phyloP scores from a whole-genome alignment of 2,329 filamentous ascomycete species.

The Fonsecaea nubica region DNA sequence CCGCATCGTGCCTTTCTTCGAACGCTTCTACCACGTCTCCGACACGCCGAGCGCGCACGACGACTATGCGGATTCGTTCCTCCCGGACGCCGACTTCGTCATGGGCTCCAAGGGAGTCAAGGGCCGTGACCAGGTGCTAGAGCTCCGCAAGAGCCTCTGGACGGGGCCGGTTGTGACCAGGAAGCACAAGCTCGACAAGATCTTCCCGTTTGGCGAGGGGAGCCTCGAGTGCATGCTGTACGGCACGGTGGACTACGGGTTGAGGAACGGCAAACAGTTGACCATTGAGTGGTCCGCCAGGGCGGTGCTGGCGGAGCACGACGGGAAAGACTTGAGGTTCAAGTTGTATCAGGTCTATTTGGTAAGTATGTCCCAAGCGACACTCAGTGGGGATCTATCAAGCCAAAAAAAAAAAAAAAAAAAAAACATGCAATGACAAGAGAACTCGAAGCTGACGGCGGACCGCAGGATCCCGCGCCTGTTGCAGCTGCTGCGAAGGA shows the following conservation, averaged over 20 bases:
- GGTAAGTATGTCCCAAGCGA: slow-evolving; percentile 19
- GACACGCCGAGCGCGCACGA: slow-evolving; percentile 55
- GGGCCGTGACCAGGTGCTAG: slow-evolving; percentile 58
- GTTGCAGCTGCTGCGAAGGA: slow-evolving; percentile 22
- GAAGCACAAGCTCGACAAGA: slow-evolving; percentile 45
- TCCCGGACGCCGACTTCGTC: slow-evolving; percentile 57
- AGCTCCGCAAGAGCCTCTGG: slow-evolving; percentile 61
- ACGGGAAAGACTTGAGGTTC: slow-evolving; percentile 37
- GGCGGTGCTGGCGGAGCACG: slow-evolving; percentile 39
- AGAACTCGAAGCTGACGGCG: slow-evolving; percentile 12
- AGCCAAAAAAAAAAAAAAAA: background rate
- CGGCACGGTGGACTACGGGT: slow-evolving; percentile 59
- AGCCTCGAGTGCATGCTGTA: slow-evolving; percentile 61
- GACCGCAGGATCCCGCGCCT: slow-evolving; percentile 22
- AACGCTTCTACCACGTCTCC: slow-evolving; percentile 40
- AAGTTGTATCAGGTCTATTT: slow-evolving; percentile 44
- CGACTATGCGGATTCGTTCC: slow-evolving; percentile 57
- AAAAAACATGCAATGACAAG: background rate
- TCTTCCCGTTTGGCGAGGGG: slow-evolving; percentile 58
- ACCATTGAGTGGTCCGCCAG: slow-evolving; percentile 61
- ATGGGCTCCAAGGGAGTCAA: slow-evolving; percentile 58
- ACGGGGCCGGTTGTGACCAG: slow-evolving; percentile 53
- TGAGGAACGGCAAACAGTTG: slow-evolving; percentile 58
- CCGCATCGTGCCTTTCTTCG: slow-evolving; percentile 39
- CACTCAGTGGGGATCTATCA: too few relatives aligned